Conservation (phyloP, 768 basidiomycete genomes). For the Suillus variegatus region DNA sequence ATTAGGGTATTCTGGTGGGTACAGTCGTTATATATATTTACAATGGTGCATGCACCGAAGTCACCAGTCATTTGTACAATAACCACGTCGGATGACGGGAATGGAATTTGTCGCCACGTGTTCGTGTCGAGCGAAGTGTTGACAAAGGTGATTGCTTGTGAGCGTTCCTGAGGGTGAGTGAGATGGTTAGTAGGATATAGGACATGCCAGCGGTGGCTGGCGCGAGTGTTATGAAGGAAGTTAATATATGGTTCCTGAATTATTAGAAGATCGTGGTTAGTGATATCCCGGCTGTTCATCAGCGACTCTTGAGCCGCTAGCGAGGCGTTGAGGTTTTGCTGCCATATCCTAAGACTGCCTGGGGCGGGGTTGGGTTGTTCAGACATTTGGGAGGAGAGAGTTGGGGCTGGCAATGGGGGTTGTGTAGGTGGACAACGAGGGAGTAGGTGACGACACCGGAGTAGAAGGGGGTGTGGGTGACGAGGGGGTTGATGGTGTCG, state of each 20-base stretch:
- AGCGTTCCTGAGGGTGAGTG: neutral
- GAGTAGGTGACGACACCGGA: neutral
- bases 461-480: no score
- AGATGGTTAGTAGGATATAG: constrained; percentile 23
- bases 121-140: constrained; percentile 1
- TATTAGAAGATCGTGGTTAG: constrained; percentile 30
- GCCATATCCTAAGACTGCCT: constrained; percentile 16
- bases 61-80: constrained; percentile 24
- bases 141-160: constrained; percentile 9
- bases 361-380: constrained; percentile 9
- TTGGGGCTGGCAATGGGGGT: constrained; percentile 1
- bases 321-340: neutral
- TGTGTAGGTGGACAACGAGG: neutral
- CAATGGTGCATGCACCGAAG: constrained; percentile 22
- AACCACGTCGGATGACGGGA: constrained; percentile 29
- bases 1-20: constrained; percentile 21
- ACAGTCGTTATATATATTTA: constrained; percentile 43
- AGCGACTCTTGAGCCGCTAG: neutral
- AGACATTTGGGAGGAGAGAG: constrained; percentile 22
- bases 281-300: neutral
- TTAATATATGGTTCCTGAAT: constrained; percentile 42
- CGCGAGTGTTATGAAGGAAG: constrained; percentile 15
- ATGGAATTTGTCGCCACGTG: neutral
- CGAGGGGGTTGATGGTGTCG: no score
- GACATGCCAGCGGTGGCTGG: constrained; percentile 15